Conservation (phyloP, 1,139 yeast species). For the Nakaseomyces nivariensis region DNA sequence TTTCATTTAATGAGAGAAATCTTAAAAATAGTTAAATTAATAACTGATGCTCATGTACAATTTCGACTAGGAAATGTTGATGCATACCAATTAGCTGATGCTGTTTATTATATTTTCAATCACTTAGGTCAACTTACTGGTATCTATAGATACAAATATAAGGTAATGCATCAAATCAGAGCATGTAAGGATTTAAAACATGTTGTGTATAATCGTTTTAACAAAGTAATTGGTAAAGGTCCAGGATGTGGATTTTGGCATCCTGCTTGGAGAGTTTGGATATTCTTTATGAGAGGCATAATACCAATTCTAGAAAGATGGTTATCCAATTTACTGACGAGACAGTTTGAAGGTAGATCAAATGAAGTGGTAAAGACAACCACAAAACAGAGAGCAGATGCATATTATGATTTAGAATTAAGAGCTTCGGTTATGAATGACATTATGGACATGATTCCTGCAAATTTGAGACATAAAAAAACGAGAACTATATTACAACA, state of each 20-base stretch:
- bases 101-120: constrained; percentile 76
- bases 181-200: constrained; percentile 94
- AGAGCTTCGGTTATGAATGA: constrained; percentile 95
- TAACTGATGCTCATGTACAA: constrained; percentile 92
- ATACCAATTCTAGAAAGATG: constrained; percentile 89
- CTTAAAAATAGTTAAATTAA: constrained; percentile 63
- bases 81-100: constrained; percentile 92
- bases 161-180: constrained; percentile 96
- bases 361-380: constrained; percentile 90
- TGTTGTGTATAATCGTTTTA: constrained; percentile 75
- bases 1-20: constrained; percentile 90
- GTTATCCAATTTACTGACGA: constrained; percentile 81
- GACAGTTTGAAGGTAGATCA: constrained; percentile 95
- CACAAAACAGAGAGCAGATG: constrained; percentile 91
- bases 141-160: constrained; percentile 89
- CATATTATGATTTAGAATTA: constrained; percentile 86
- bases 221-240: constrained; percentile 79
- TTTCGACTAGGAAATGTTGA: constrained; percentile 84
- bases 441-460: constrained; percentile 94
- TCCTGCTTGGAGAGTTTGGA: constrained; percentile 98
- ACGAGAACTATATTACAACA: constrained; percentile 86
- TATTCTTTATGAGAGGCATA: constrained; percentile 84
- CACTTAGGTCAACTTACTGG: constrained; percentile 96
- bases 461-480: constrained; percentile 79
- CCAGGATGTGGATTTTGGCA: constrained; percentile 99